Base-by-base conservation (phyloP, 73 alveolate genomes). In the Paramecium sexaurelia region DNA sequence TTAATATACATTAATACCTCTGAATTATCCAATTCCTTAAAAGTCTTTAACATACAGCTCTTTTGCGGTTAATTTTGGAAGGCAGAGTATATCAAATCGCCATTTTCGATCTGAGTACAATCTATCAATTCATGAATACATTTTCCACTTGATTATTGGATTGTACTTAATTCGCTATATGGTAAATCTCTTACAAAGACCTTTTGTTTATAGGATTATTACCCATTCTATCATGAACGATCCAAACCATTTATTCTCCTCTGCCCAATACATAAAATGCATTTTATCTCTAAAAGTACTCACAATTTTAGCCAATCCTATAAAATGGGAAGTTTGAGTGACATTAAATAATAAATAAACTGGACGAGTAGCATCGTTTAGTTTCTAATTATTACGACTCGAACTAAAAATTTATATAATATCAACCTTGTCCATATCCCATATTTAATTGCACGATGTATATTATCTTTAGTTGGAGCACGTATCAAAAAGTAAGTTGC, bases 191-290 rank as follows among this genome's bases (percentile, higher is more conserved):
- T 92, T 19, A 92, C 86, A 73, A 92, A 92, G 7, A 71, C 56
- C 86, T 71, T 27, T 51, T 33, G 86, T 27, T n/a, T 35, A 37
- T 8, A 11, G 11, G 43, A 33, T 71, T 71, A 22, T 27, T 75
- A 92, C 86, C 96, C 96, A 92, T 92, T 92, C 96, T 15, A 92
- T 89, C 17, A 87, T 85, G 55, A 92, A 92, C 9, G 92, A 55
- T 4, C 96, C 96, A 22, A 89, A 37, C 96, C 96, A 92, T 73
- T 92, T 92, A 57, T 91, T 91, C 51, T 92, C 96, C 68, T 92
- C 94, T 13, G 92, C 78, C 96, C 96, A 92, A 71, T 40, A 92
- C 57, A 69, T 92, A 73, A 92, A 92, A 73, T 82, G 82, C 51
- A 39, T 85, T 6, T 15, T 87, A 51, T 92, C 96, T 75, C 90